A percentile compares a stretch with the other conserved stretches of the same genome.
Evolutionary conservation across 2,329 filamentous ascomycete genomes (phyloP).

Genomic region (Biscogniauxia sp.): DNA sequence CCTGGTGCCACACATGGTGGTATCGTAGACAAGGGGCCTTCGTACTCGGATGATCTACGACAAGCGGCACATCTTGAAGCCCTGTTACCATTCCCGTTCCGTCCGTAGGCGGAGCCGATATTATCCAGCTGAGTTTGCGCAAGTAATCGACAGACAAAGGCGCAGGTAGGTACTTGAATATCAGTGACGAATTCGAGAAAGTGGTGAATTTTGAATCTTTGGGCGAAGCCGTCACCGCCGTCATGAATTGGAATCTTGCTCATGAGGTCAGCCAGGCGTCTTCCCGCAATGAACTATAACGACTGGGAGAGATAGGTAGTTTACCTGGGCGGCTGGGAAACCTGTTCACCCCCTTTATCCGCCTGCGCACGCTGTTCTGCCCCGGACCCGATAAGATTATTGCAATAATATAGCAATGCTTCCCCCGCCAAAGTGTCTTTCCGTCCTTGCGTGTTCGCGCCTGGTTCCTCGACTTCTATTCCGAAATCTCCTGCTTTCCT

Average conservation of each 20-base stretch:
- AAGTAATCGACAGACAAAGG: conserved; percentile 38
- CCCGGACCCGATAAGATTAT: too few species aligned
- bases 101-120: conserved; percentile 36
- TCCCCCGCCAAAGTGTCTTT: conserved; percentile 40
- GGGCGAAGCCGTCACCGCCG: conserved; percentile 44
- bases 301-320: background rate
- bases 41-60: background rate
- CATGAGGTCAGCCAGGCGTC: background rate
- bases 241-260: conserved; percentile 51
- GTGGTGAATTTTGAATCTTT: conserved; percentile 52
- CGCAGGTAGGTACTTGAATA: conserved; percentile 46
- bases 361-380: conserved; percentile 18
- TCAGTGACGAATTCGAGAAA: conserved; percentile 49
- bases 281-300: background rate
- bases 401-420: too few species aligned
- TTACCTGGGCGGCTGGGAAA: conserved; percentile 44
- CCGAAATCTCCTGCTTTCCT: conserved; percentile 48
- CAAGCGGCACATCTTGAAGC: background rate
- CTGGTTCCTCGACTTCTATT: conserved; percentile 50
- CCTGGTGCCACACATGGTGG: background rate
- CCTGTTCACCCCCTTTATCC: conserved; percentile 38
- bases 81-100: too few species aligned
- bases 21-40: conserved; percentile 1
- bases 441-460: conserved; percentile 39
- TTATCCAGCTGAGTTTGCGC: conserved; percentile 44